phyloP scores from a whole-genome alignment of 192 early-diverging fungal genomes.

The Entrophospora sp. region DNA sequence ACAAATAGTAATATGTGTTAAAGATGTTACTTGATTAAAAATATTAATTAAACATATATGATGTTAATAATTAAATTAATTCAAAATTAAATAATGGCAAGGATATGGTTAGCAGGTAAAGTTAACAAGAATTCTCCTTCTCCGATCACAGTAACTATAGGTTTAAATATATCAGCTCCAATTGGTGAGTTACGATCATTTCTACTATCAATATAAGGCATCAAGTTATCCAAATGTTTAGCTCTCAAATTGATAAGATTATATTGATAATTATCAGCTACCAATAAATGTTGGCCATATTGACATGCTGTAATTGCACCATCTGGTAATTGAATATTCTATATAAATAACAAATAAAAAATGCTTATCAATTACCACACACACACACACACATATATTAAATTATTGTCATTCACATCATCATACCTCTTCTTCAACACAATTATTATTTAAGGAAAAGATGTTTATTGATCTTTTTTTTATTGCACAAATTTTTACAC shows the following conservation, averaged over 20 bases:
- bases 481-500: slow-evolving; percentile 38
- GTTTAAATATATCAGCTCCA: slow-evolving; percentile 31
- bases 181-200: neutral
- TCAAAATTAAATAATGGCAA: slow-evolving; percentile 11
- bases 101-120: slow-evolving; percentile 35
- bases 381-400: too few relatives aligned
- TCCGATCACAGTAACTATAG: slow-evolving; percentile 52
- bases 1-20: slow-evolving; percentile 22
- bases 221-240: neutral
- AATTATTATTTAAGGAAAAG: slow-evolving; percentile 21
- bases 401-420: too few relatives aligned
- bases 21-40: too few relatives aligned
- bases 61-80: too few relatives aligned
- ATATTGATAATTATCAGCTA: slow-evolving; percentile 64
- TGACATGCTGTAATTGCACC: slow-evolving; percentile 49
- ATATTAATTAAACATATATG: too few relatives aligned
- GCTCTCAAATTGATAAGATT: slow-evolving; percentile 45
- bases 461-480: slow-evolving; percentile 41
- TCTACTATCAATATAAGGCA: neutral
- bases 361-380: too few relatives aligned
- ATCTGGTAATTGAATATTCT: slow-evolving; percentile 36
- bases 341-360: too few relatives aligned
- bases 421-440: neutral
- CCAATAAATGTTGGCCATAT: slow-evolving; percentile 46
- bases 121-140: slow-evolving; percentile 67